A percentile compares a stretch with the other conserved stretches of the same genome.
These are phyloP conservation scores for Amaranthus palmeri DNA, from an alignment of 148 eudicot genomes.

Conservation along the genomic window DNA sequence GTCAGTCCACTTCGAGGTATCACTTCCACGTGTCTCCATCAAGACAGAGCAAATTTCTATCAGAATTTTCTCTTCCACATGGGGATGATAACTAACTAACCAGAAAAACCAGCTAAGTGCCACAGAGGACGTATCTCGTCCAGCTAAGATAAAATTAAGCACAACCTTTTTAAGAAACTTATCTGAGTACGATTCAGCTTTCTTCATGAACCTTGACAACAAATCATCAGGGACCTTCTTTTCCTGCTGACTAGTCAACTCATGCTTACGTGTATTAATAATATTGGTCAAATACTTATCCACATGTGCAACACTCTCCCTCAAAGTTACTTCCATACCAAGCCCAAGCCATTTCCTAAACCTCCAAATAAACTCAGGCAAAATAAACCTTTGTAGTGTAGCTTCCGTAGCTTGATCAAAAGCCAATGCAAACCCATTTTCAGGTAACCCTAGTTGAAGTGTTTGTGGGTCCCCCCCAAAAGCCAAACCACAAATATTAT, in stretches of 20 bases:
- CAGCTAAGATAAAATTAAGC: slow-evolving; percentile 87
- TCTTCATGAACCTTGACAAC: slow-evolving; percentile 82
- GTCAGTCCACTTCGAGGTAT: slow-evolving; percentile 50
- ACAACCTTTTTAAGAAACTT: slow-evolving; percentile 71
- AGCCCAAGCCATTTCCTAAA: slow-evolving; percentile 63
- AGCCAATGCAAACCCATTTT: slow-evolving; percentile 59
- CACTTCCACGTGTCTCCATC: slow-evolving; percentile 62
- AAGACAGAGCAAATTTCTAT: slow-evolving; percentile 58
- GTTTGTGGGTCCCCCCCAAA: slow-evolving; percentile 86
- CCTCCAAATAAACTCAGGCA: slow-evolving; percentile 79
- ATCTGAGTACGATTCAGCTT: slow-evolving; percentile 66
- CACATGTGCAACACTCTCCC: slow-evolving; percentile 53
- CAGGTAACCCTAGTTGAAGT: slow-evolving; percentile 52
- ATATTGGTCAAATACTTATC: slow-evolving; percentile 58
- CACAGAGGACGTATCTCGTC: slow-evolving; percentile 93
- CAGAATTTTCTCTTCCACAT: slow-evolving; percentile 63
- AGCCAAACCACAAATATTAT: slow-evolving; percentile 88
- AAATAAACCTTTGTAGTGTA: slow-evolving; percentile 65
- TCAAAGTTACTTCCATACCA: slow-evolving; percentile 63
- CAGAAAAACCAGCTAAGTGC: slow-evolving; percentile 97
- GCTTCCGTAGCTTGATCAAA: slow-evolving; percentile 91
- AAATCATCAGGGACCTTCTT: slow-evolving; percentile 56
- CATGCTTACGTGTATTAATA: slow-evolving; percentile 71
- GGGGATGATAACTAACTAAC: slow-evolving; percentile 44
- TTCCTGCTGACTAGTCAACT: slow-evolving; percentile 28